Evolutionary conservation across 2,329 filamentous ascomycete species (phyloP), one percentile per base, ranked within the genome.

Genomic region (Thermothelomyces thermophilus): DNA sequence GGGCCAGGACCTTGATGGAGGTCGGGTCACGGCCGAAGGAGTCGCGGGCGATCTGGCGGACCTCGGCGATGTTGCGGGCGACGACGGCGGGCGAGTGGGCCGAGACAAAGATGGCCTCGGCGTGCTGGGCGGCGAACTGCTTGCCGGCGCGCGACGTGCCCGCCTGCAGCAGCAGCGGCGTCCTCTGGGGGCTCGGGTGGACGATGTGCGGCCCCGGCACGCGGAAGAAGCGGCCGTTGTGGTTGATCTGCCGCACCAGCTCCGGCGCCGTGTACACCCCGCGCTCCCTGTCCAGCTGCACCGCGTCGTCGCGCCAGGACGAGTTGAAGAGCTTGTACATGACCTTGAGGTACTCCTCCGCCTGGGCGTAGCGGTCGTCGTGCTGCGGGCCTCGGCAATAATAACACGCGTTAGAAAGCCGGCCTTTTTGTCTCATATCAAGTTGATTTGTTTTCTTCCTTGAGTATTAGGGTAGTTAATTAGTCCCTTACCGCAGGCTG

Each of bases 301-400:
- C 41, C 9, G 41, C 41, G 30, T 44, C 41, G 31, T 44, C 41
- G 13, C 30, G 17, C 41, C 41, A 44, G 17, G 41, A 44, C 8
- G 41, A 22, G 33, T 44, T 44, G 41, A 24, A 35, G 13, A 44
- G 41, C 41, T 44, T 44, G 41, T 44, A 44, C 41, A 44, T 44
- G 30, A 44, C 41, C 2, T 24, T 19, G 3, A 44, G 34, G 41
- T 44, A 44, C 30, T 44, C 41, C 13, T 44, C 41, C 17, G 41
- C 41, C 5, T 30, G 28, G 41, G 41, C 41, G 30, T 44, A 44
- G 3, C 41, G 41, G 22, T 44, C 41, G 28, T 44, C 41, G 41
- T 44, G 41, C 13, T 17, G 13, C 13, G 24, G 5, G 24, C 24
- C 24, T 26, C n/a, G n/a, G n/a, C n/a, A n/a, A n/a, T n/a, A n/a